A percentile compares a stretch with the other conserved stretches of the same genome.
phyloP scores from a whole-genome alignment of 495 filamentous ascomycete genomes.

The Podospora comata region DNA sequence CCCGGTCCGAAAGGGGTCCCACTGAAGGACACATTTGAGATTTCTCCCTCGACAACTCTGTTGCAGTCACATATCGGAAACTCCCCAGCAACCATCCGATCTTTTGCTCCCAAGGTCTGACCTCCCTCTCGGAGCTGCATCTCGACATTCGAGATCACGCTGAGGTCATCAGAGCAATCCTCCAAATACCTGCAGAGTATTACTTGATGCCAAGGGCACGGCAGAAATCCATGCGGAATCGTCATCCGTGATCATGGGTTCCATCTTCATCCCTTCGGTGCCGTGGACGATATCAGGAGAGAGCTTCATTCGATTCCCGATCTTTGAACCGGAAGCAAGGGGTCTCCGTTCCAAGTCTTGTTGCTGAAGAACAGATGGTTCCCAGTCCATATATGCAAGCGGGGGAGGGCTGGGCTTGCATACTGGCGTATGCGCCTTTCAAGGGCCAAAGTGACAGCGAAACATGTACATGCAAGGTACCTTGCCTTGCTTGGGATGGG shows the following conservation, averaged over 20 bases:
- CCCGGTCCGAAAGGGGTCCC: neutral
- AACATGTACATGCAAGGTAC: neutral
- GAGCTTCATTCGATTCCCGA: neutral
- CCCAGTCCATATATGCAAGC: neutral
- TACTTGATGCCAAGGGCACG: conserved; percentile 12
- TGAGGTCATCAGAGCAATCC: neutral
- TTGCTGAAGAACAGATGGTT: neutral
- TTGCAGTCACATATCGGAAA: neutral
- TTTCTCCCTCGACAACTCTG: neutral
- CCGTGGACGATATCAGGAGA: neutral
- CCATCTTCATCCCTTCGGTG: neutral
- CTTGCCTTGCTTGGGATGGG: neutral
- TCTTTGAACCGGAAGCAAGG: neutral
- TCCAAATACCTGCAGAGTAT: neutral
- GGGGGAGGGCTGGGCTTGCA: neutral
- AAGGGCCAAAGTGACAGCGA: neutral
- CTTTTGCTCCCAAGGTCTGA: neutral
- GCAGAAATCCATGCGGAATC: conserved; percentile 11
- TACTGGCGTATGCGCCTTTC: neutral
- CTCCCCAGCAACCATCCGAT: neutral
- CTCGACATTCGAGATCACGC: neutral
- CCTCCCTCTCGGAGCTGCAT: neutral
- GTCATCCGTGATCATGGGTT: conserved; percentile 8
- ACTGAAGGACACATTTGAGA: neutral
- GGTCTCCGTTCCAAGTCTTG: neutral